Conservation (phyloP, 441 rosid species). For the Francoa sonchifolia region DNA sequence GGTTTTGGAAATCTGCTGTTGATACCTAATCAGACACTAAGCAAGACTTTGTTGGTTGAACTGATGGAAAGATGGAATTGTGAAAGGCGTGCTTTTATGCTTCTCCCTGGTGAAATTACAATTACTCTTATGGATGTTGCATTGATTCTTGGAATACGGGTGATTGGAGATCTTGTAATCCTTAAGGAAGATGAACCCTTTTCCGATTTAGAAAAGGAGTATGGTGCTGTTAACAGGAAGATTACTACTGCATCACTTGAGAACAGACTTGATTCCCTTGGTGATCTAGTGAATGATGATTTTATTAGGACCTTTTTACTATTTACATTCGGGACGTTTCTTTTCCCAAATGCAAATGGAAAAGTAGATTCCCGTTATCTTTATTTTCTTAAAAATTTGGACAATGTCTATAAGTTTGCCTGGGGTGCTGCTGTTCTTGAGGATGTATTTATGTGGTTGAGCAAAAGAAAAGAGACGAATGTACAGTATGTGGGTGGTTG, state of each 20-base stretch:
- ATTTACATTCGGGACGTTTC: constrained; percentile 23
- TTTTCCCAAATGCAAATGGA: constrained; percentile 24
- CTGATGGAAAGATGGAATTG: constrained; percentile 30
- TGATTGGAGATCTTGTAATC: constrained; percentile 19
- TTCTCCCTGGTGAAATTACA: constrained; percentile 15
- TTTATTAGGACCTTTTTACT: constrained; percentile 29
- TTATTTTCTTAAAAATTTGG: constrained; percentile 18
- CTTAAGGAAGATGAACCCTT: constrained; percentile 22
- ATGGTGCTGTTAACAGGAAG: constrained; percentile 28
- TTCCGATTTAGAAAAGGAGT: constrained; percentile 22
- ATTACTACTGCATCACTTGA: constrained; percentile 20
- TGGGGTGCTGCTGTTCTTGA: constrained; percentile 38
- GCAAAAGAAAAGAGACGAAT: constrained; percentile 23
- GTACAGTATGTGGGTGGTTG: constrained; percentile 31
- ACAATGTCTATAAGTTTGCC: constrained; percentile 18
- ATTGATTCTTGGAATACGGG: constrained; percentile 23
- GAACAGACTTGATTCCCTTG: constrained; percentile 26
- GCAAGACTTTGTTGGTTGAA: constrained; percentile 24
- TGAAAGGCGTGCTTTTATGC: constrained; percentile 14
- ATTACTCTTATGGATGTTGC: constrained; percentile 27
- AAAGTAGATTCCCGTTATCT: constrained; percentile 29
- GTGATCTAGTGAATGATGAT: constrained; percentile 19
- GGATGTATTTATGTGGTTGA: constrained; percentile 23
- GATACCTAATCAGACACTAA: constrained; percentile 24
- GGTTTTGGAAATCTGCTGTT: constrained; percentile 30